Base-by-base conservation (phyloP, 768 basidiomycete species). In the Phlebiopsis gigantea region DNA sequence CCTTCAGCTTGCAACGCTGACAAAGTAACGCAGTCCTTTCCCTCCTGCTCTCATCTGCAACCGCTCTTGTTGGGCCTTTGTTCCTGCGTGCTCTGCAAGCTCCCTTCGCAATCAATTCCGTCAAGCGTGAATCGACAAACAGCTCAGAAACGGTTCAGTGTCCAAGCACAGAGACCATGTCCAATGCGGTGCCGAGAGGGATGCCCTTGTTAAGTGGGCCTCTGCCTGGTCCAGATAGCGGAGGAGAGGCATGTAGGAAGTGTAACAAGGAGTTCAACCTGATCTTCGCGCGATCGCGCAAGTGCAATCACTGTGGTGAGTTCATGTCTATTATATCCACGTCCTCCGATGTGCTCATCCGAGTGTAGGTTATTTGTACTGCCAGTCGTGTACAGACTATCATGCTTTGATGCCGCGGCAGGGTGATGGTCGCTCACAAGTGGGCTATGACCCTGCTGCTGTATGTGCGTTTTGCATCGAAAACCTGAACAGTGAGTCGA, bases 401-500 rank as follows among this genome's bases (percentile, higher is more conserved):
- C 85, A 85, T 65, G 90, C 87, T 0, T 75, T 92, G 41, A 82
- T 89, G 82, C 89, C 89, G n/a, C 65, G 67, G 24, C 31, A 39
- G 31, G 19, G 30, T 6, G 50, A 25, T 22, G 79, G 78, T 9
- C 45, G 26, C 41, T 39, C 8, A 9, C 34, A 24, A 21, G 19
- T 21, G 12, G 89, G 89, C 4, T 85, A 90, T 67, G 86, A 88
- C 64, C 64, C 73, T 7, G 78, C 81, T 59, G 70, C 75, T 25
- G 90, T 92, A 30, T 92, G 90, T 64, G 84, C 74, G 0, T 88
- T 74, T 66, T 92, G 90, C 68, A 83, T 89, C 51, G 88, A 90
- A 53, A 75, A 78, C 62, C 69, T 92, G 41, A 81, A 69, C 28
- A 79, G 90, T 91, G 61, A 43, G 68, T 64, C 17, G 24, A 26